Conservation (phyloP, 139 green algal species). For the Chlorella vulgaris region DNA sequence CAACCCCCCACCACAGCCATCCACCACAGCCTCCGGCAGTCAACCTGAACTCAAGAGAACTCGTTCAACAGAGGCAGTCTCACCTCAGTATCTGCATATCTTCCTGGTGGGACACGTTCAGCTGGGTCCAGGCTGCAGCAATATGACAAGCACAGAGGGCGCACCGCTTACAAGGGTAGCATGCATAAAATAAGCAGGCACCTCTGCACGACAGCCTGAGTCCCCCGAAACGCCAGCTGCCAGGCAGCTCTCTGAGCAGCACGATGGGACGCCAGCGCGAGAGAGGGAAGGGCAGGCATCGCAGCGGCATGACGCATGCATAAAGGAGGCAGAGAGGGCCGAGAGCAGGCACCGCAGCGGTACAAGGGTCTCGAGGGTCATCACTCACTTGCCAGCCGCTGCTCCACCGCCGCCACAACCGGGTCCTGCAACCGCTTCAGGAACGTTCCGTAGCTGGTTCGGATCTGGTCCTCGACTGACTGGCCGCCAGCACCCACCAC, state of each 20-base stretch:
- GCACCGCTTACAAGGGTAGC: too few relatives aligned
- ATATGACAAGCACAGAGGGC: not conserved
- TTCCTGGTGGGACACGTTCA: constrained; percentile 78
- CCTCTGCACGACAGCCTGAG: not conserved
- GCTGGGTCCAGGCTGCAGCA: constrained; percentile 63
- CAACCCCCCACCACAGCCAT: too few relatives aligned
- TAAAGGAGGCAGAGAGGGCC: not conserved
- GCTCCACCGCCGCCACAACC: constrained; percentile 65
- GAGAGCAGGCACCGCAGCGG: not conserved
- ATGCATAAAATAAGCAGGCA: too few relatives aligned
- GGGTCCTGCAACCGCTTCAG: constrained; percentile 68
- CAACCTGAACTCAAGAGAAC: too few relatives aligned
- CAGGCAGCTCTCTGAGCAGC: not conserved
- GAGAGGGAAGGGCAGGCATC: not conserved
- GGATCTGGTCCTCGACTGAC: constrained; percentile 65
- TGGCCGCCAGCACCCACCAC: constrained; percentile 71
- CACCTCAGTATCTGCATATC: constrained; percentile 79
- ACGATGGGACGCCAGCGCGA: not conserved
- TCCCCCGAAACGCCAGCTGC: not conserved
- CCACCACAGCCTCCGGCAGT: too few relatives aligned
- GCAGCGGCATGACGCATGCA: too few relatives aligned
- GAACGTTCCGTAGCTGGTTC: constrained; percentile 85
- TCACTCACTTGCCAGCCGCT: constrained; percentile 60
- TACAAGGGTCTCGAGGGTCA: too few relatives aligned
- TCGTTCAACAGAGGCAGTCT: too few relatives aligned